Conservation (phyloP, 163 green algal species). For the Scenedesmus sp. region DNA sequence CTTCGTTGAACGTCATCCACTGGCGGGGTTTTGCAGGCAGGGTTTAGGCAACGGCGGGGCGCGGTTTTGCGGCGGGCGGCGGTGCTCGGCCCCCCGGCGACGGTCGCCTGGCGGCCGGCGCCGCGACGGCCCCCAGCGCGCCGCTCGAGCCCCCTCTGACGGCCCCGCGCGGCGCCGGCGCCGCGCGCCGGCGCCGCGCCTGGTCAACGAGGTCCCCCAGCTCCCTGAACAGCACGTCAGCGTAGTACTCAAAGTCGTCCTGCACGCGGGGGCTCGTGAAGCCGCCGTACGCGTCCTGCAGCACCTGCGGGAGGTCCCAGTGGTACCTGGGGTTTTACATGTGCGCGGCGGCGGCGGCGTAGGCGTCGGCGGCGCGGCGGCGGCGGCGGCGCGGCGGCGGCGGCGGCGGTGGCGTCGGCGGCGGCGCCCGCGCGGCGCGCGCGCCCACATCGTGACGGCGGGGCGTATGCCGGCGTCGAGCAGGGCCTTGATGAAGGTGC, state of each 20-base stretch:
- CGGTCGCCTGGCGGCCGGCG: neutral
- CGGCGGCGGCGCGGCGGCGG: too few species aligned
- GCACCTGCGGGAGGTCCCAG: conserved; percentile 58
- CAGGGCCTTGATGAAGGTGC: conserved; percentile 63
- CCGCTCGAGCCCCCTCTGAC: neutral
- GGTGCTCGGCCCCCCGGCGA: neutral
- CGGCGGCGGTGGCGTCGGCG: too few species aligned
- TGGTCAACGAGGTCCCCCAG: conserved; percentile 38
- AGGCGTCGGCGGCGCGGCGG: too few species aligned
- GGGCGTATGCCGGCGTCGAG: conserved; percentile 65
- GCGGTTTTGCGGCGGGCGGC: neutral
- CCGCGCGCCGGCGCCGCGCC: too few species aligned
- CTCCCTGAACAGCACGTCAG: conserved; percentile 31
- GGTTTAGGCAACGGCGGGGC: too few species aligned
- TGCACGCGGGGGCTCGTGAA: conserved; percentile 30
- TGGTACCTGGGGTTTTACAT: conserved; percentile 30
- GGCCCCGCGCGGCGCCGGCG: neutral
- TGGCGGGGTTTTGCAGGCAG: too few species aligned
- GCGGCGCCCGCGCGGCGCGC: too few species aligned
- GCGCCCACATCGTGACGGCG: conserved; percentile 64
- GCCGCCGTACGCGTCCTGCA: conserved; percentile 45
- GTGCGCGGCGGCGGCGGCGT: too few species aligned
- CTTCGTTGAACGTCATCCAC: conserved; percentile 55
- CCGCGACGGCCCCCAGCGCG: neutral
- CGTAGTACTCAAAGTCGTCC: conserved; percentile 43